Base-by-base conservation (phyloP, 805 yeast species). In the Ogataea ganodermae region DNA sequence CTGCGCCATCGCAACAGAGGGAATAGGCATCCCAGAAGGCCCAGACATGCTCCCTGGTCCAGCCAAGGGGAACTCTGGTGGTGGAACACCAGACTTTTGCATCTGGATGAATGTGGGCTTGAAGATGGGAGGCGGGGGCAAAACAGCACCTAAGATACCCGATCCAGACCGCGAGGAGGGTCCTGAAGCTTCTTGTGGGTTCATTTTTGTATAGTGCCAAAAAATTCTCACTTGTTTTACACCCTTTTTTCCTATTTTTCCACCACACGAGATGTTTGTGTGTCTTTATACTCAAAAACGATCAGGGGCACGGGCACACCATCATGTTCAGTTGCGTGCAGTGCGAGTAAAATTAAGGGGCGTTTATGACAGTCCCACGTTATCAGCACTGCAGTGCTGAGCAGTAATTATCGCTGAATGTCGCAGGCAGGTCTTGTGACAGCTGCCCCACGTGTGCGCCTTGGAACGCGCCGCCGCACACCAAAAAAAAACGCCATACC, bases 121-220 rank as follows among this genome's bases (percentile, higher is more conserved):
- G 49, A 75, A 68, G 17, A 71, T 67, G 2, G 80, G 80, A 1
- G 79, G 79, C 5, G 74, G 69, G 6, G 80, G 80, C 3, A 75
- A 49, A 24, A 62, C 49, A 8, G 59, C 42, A 8, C 45, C 44
- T 43, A 50, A n/a, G 16, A 38, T 18, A 4, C 32, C 42, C 3
- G 32, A 13, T 3, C 17, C 28, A 12, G 39, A 12, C 23, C 23
- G n/a, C 6, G 22, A 10, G 3, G 13, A 6, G 21, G 36, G 10
- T 33, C 36, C 36, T 13, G 18, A 33, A 12, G 22, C 10, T 17
- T 33, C 36, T 13, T 33, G 36, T 9, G 17, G 21, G 22, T 33
- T 33, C 36, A 33, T 33, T 12, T 8, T 33, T 6, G 14, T 6
- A 13, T 17, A 6, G 20, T 13, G 31, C 31, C 14, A n/a, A n/a